Percentiles rank a stretch among this genome's conserved stretches.
phyloP scores from a whole-genome alignment of 257 asterid genomes.

The Lycium barbarum region DNA sequence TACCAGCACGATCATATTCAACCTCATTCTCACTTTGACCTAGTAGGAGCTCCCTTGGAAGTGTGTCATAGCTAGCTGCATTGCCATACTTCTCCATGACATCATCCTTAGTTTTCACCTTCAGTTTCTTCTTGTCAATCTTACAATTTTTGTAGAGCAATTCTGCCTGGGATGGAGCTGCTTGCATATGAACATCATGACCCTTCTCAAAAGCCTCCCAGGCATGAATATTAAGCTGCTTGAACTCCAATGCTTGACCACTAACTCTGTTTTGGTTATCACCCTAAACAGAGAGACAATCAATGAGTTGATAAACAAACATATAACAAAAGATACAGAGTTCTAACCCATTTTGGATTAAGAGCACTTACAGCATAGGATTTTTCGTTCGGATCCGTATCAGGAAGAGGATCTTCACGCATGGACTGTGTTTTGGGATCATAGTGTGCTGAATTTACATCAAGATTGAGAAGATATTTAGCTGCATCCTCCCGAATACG shows the following conservation, averaged over 20 bases:
- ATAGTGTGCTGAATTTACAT: constrained; percentile 85
- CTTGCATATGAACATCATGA: constrained; percentile 93
- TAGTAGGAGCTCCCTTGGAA: constrained; percentile 81
- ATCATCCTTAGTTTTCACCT: constrained; percentile 74
- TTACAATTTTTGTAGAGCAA: constrained; percentile 74
- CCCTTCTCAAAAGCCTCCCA: constrained; percentile 97
- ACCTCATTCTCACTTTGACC: constrained; percentile 91
- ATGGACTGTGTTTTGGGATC: constrained; percentile 95
- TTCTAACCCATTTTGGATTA: constrained; percentile 1
- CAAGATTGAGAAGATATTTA: constrained; percentile 90
- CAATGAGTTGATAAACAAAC: neutral
- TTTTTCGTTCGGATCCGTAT: constrained; percentile 89
- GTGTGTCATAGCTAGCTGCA: constrained; percentile 79
- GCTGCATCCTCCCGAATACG: constrained; percentile 96
- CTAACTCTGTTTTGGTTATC: constrained; percentile 79
- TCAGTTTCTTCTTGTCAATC: constrained; percentile 74
- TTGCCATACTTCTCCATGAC: constrained; percentile 92
- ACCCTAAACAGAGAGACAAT: constrained; percentile 50
- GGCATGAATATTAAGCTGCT: constrained; percentile 87
- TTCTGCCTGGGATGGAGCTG: constrained; percentile 97
- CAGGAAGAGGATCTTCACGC: constrained; percentile 99
- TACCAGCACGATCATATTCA: constrained; percentile 93
- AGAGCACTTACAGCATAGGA: constrained; percentile 67
- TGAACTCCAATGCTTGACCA: constrained; percentile 96
- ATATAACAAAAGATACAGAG: neutral